A percentile compares a stretch with the other conserved stretches of the same genome.
Conservation (phyloP, 331 rosid genomes). For the Phaseolus coccineus region DNA sequence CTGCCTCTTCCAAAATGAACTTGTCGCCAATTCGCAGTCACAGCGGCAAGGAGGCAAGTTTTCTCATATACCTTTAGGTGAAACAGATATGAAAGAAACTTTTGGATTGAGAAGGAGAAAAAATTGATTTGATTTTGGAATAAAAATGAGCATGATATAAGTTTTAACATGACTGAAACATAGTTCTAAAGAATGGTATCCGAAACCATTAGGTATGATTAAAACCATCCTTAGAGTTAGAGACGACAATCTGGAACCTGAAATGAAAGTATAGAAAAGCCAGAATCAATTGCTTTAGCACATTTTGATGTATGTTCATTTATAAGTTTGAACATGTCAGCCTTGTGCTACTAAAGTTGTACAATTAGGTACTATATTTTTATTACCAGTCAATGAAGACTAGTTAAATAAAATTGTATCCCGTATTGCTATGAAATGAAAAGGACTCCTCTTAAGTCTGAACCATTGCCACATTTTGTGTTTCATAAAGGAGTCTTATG, state of each 20-base stretch:
- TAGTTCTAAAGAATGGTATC: slow-evolving; percentile 25
- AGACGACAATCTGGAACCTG: slow-evolving; percentile 20
- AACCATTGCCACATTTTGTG: slow-evolving; percentile 13
- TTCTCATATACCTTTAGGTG: slow-evolving; percentile 12
- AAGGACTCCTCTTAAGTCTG: slow-evolving; percentile 2
- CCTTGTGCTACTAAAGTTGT: slow-evolving; percentile 12
- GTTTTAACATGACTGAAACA: slow-evolving; percentile 7
- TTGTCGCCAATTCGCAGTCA: slow-evolving; percentile 62
- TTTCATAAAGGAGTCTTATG: slow-evolving; percentile 28
- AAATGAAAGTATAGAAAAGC: not conserved
- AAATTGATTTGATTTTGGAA: slow-evolving; percentile 31
- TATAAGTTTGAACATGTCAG: slow-evolving; percentile 1
- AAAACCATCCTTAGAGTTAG: slow-evolving; percentile 9
- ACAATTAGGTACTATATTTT: slow-evolving; percentile 3
- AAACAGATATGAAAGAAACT: slow-evolving; percentile 23
- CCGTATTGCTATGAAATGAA: not conserved
- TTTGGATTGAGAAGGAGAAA: not conserved
- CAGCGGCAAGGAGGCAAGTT: slow-evolving; percentile 61
- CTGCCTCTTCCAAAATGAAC: slow-evolving; percentile 74
- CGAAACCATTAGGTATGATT: slow-evolving; percentile 5
- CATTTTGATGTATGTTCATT: not conserved
- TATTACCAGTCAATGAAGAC: not conserved
- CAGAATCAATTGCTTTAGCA: slow-evolving; percentile 23
- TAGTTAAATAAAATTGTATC: slow-evolving; percentile 9
- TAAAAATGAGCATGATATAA: slow-evolving; percentile 11